Conservation (phyloP, 352 stramenopile species). For the Nothophytophthora sp. region DNA sequence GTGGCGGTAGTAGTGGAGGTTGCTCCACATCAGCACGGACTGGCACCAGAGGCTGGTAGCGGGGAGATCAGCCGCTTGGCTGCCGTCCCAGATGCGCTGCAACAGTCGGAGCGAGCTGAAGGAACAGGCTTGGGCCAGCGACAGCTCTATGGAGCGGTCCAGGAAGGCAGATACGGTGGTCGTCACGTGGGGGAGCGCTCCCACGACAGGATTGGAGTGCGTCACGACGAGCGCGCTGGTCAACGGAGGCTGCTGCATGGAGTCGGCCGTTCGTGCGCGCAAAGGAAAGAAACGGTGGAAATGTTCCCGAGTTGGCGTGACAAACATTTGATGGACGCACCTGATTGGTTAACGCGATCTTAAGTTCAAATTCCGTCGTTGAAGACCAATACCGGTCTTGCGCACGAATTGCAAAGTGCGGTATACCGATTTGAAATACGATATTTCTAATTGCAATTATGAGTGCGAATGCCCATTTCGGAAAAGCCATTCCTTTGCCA, state of each 20-base stretch:
- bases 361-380: no score
- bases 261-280: no score
- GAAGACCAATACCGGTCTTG: no score
- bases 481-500: no score
- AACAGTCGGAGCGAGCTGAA: conserved; percentile 15
- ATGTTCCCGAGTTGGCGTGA: no score
- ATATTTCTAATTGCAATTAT: no score
- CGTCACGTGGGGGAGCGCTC: conserved; percentile 23
- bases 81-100: conserved; percentile 14
- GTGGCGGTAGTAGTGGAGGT: conserved; percentile 25
- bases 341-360: no score
- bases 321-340: no score
- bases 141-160: conserved; percentile 18
- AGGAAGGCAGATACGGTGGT: conserved; percentile 15
- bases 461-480: no score
- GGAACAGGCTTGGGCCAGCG: conserved; percentile 18
- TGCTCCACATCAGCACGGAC: conserved; percentile 23
- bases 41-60: conserved; percentile 14
- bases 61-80: conserved; percentile 11
- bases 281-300: no score
- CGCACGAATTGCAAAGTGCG: no score
- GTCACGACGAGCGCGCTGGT: conserved; percentile 18
- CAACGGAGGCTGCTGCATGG: conserved; percentile 8
- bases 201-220: conserved; percentile 15
- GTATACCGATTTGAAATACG: no score